Base-by-base conservation (phyloP, 192 early-diverging fungal genomes). In the Jimgerdemannia lactiflua region DNA sequence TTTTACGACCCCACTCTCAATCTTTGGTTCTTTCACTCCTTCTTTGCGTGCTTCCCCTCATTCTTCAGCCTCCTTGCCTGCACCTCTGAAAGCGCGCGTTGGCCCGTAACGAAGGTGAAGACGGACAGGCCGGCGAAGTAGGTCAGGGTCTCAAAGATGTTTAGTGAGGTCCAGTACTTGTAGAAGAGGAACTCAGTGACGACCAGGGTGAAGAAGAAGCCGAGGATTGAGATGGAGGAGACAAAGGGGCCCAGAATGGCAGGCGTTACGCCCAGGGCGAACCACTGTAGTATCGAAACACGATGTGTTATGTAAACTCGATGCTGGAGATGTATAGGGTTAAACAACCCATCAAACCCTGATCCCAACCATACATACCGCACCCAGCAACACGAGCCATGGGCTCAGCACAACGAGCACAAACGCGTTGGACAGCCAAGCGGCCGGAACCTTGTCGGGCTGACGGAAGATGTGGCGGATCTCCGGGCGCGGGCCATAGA, bases 381-480 rank as follows among this genome's bases (percentile, higher is more conserved):
- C 73, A 67, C 71, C 40, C 64, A 82, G 39, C 65, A 88, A 75
- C 18, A 78, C 74, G 11, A 81, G 67, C 73, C 85, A 84, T 29
- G 86, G 86, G 7, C 83, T 42, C 43, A 88, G 78, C 41, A 80
- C 76, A 4, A 86, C 41, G 39, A 84, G 39, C 4, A 81, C 75
- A 70, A 84, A 84, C 3, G 80, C 20, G 11, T 78, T 72, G 3
- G 84, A 86, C 59, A 88, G 75, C 59, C 73, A 74, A n/a, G 64
- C 68, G 54, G 83, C 72, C 68, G 85, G 85, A 81, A 86, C 73
- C 54, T 81, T 86, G 44, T 84, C 81, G 64, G 78, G 81, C 70
- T 80, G 65, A 43, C 86, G 81, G 77, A 88, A 88, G 40, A 82
- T 78, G 54, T 88, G 86, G 71, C 84, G 73, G 63, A 88, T 88